Evolutionary conservation across 2,329 filamentous ascomycete species (phyloP), one percentile per base, ranked within the genome.

Genomic region (Penicillium sp.): DNA sequence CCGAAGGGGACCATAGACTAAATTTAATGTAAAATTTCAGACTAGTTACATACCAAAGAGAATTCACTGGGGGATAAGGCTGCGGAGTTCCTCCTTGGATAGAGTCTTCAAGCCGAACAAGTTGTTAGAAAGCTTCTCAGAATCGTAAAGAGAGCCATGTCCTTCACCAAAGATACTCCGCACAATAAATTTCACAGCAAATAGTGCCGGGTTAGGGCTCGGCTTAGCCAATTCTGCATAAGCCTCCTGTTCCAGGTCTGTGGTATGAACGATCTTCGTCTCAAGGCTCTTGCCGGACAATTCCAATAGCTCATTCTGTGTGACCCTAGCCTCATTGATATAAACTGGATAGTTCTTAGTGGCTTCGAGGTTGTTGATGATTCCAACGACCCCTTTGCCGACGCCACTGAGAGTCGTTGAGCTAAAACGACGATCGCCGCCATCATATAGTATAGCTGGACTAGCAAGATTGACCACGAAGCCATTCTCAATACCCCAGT

Each of bases 311-410:
- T 73, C 50, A 16, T 74, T 74, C 66, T 84, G 82, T 0, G 78
- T 77, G 16, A 77, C 68, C 5, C 73, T 68, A 10, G 75, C 68
- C 26, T 78, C 76, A 7, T 79, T 67, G n/a, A 83, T 68, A 55
- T 74, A 76, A 2, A 86, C 72, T 3, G 66, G 54, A 4, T 76
- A 72, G 64, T 87, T 85, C 67, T 77, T 78, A 0, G 83, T 85
- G 64, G 82, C 77, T 2, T 80, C 76, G 0, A 75, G 78, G 49
- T 84, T 73, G 8, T 63, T 55, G 1, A 85, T 67, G 1, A 84
- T 70, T 0, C 77, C 79, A 0, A 78, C 76, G 0, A 86, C 73
- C 1, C 77, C 80, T 22, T 78, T 70, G 0, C 69, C 82, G 16
- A 85, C 65, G 1, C 75, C 74, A 0, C 65, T 59, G 0, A 86